Conservation (phyloP, 139 green algal genomes). For the Ettlia oleoabundans region DNA sequence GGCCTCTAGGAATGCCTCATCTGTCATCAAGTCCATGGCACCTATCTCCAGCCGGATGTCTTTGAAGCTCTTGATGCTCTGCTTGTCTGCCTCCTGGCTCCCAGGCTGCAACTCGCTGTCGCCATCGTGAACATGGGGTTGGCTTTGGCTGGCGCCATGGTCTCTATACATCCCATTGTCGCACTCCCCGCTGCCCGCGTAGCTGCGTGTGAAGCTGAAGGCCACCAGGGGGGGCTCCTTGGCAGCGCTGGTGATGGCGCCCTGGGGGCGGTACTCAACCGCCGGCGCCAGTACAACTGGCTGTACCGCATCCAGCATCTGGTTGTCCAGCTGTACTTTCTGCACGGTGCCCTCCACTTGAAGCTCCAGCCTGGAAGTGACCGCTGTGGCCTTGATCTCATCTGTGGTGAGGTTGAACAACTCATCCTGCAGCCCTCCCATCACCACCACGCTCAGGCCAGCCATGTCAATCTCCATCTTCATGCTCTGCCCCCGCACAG, state of each 20-base stretch:
- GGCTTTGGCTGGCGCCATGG: too few relatives aligned
- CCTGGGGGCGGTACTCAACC: slow-evolving; percentile 24
- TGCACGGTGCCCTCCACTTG: slow-evolving; percentile 56
- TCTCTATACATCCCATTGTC: too few relatives aligned
- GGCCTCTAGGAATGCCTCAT: slow-evolving; percentile 82
- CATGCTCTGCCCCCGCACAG: slow-evolving; percentile 45
- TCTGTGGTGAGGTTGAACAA: slow-evolving; percentile 83
- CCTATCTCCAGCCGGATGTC: slow-evolving; percentile 58
- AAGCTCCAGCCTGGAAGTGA: slow-evolving; percentile 29
- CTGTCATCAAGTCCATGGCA: slow-evolving; percentile 46
- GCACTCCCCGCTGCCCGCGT: slow-evolving; percentile 5
- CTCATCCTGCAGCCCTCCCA: slow-evolving; percentile 75
- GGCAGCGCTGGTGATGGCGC: neutral
- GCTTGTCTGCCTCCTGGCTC: slow-evolving; percentile 10
- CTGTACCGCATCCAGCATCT: slow-evolving; percentile 81
- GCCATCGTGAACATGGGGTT: too few relatives aligned
- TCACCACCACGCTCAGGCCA: slow-evolving; percentile 65
- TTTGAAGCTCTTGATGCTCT: slow-evolving; percentile 83
- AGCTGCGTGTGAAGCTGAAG: slow-evolving; percentile 50
- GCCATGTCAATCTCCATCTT: slow-evolving; percentile 67
- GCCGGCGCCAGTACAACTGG: slow-evolving; percentile 81
- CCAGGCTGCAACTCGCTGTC: neutral
- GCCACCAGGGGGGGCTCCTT: slow-evolving; percentile 49
- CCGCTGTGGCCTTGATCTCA: slow-evolving; percentile 16
- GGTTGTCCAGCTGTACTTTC: slow-evolving; percentile 87